Conservation (phyloP, 352 stramenopile genomes). For the Phytophthora idaei region DNA sequence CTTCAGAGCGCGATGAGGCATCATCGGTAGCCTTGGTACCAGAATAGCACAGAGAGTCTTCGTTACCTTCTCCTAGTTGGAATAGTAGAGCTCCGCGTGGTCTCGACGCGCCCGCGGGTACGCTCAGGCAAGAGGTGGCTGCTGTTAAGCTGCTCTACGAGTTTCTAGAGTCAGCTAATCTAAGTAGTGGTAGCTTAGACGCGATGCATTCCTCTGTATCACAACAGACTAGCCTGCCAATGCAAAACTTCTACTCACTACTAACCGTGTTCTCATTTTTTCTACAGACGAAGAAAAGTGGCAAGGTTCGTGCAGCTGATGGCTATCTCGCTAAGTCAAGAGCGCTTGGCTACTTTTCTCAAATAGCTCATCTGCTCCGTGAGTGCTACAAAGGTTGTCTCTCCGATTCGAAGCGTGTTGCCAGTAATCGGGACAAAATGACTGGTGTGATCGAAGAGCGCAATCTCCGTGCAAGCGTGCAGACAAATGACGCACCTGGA, state of each 20-base stretch:
- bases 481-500: background rate
- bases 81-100: background rate
- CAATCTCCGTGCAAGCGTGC: background rate
- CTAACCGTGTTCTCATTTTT: background rate
- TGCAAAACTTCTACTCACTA: conserved; percentile 3
- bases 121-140: background rate
- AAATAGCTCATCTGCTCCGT: background rate
- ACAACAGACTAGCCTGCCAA: background rate
- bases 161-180: background rate
- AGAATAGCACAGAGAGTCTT: too few relatives aligned
- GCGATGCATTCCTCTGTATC: conserved; percentile 5
- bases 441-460: background rate
- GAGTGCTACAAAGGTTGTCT: background rate
- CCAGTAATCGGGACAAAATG: too few relatives aligned
- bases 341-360: background rate
- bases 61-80: background rate
- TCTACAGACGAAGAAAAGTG: conserved; percentile 7
- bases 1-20: too few relatives aligned
- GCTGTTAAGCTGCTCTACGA: conserved; percentile 4
- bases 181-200: background rate
- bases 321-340: conserved; percentile 1
- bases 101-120: background rate
- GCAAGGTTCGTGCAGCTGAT: background rate
- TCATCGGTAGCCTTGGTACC: too few relatives aligned
- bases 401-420: too few relatives aligned